Conservation (phyloP, 208 protist species). For the Acanthamoeba sp. region DNA sequence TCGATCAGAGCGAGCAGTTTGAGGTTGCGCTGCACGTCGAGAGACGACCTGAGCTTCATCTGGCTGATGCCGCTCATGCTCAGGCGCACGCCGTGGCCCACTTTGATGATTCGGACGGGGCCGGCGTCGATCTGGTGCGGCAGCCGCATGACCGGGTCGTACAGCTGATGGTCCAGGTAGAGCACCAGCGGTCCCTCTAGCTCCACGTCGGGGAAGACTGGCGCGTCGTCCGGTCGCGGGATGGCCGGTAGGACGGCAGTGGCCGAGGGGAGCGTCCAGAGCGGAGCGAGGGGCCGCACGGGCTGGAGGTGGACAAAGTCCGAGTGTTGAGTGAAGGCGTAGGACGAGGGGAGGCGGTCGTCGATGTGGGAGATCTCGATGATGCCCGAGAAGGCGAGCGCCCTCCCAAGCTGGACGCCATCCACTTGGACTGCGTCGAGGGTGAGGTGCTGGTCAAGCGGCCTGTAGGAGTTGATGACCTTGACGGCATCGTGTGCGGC, state of each 20-base stretch:
- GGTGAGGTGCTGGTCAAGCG: not conserved
- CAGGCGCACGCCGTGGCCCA: not conserved
- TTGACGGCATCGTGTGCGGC: not conserved
- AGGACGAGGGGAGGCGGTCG: not conserved
- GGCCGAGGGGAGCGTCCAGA: not conserved
- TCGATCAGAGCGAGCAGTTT: not conserved
- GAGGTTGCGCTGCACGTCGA: not conserved
- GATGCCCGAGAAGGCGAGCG: not conserved
- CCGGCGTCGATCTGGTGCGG: not conserved
- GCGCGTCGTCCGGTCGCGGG: not conserved
- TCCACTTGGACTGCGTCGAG: not conserved
- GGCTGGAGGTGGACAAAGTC: not conserved
- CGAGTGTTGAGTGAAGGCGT: not conserved
- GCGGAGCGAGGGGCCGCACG: not conserved
- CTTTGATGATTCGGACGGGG: not conserved
- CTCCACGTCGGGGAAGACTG: not conserved
- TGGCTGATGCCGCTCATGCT: not conserved
- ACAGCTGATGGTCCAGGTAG: not conserved
- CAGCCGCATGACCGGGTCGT: not conserved
- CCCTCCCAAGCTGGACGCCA: not conserved
- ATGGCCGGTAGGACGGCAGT: no score
- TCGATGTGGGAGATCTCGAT: not conserved
- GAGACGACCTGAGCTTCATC: not conserved
- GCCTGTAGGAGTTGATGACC: not conserved
- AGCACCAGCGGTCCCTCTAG: not conserved